A percentile compares a stretch with the other conserved stretches of the same genome.
These are phyloP conservation scores for Millerozyma acaciae DNA, from an alignment of 805 yeast genomes.

Conservation along the genomic window DNA sequence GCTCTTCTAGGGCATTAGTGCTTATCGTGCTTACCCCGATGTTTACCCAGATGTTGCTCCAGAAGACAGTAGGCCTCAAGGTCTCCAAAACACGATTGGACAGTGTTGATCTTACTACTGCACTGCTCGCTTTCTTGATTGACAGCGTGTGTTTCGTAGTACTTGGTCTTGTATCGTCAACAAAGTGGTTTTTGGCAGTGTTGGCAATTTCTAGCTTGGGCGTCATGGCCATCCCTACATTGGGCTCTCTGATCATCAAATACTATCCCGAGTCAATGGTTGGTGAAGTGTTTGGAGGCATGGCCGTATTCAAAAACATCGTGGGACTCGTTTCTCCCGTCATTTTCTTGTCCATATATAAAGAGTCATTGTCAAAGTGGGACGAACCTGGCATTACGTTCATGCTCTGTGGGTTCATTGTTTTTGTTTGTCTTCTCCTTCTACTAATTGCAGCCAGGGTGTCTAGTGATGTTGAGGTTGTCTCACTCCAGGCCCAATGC, in stretches of 20 bases:
- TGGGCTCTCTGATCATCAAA: slow-evolving; percentile 58
- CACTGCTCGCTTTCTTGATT: slow-evolving; percentile 30
- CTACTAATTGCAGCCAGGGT: slow-evolving; percentile 16
- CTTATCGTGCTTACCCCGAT: slow-evolving; percentile 53
- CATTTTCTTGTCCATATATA: slow-evolving; percentile 44
- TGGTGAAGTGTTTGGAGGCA: slow-evolving; percentile 73
- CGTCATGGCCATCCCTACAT: slow-evolving; percentile 50
- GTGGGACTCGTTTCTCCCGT: slow-evolving; percentile 49
- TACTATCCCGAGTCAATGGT: slow-evolving; percentile 54
- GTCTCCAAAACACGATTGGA: slow-evolving; percentile 47
- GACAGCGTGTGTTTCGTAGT: slow-evolving; percentile 38
- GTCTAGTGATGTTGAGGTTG: background rate
- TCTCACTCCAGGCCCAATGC: too few species aligned
- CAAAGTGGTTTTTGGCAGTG: slow-evolving; percentile 26
- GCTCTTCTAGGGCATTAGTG: slow-evolving; percentile 46
- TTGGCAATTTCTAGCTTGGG: slow-evolving; percentile 44
- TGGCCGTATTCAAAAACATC: slow-evolving; percentile 55
- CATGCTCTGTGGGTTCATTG: slow-evolving; percentile 12
- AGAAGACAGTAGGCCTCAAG: slow-evolving; percentile 24
- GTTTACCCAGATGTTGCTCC: slow-evolving; percentile 32
- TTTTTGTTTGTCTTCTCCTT: slow-evolving; percentile 8
- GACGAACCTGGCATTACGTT: slow-evolving; percentile 28
- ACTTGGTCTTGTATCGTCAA: slow-evolving; percentile 26
- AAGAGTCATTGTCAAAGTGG: slow-evolving; percentile 22
- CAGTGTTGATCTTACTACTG: slow-evolving; percentile 41